Evolutionary conservation across 2,329 filamentous ascomycete species (phyloP).

Genomic region (Talaromyces rugulosus): DNA sequence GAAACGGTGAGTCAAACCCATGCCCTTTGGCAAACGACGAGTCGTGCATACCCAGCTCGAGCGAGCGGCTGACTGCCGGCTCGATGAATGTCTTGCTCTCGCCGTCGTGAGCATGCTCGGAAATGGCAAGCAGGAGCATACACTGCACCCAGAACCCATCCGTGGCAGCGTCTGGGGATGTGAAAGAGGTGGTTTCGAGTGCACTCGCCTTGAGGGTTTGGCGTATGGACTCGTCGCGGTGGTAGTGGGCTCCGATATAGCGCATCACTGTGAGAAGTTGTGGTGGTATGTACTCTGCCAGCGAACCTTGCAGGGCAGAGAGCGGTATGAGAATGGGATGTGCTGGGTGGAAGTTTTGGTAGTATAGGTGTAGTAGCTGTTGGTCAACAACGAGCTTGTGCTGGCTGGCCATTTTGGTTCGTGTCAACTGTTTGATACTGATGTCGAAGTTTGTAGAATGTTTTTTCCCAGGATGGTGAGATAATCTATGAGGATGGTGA

Average conservation of each 20-base stretch:
- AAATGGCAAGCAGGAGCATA: constrained; percentile 27
- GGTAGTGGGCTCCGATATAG: constrained; percentile 49
- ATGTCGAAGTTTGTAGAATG: neutral
- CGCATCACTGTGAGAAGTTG: constrained; percentile 46
- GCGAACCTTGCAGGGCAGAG: constrained; percentile 21
- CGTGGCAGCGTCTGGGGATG: constrained; percentile 12
- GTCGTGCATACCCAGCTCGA: constrained; percentile 69
- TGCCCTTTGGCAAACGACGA: constrained; percentile 48
- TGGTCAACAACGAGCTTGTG: constrained; percentile 15
- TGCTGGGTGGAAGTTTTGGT: constrained; percentile 46
- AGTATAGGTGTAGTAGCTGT: constrained; percentile 44
- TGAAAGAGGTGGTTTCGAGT: neutral
- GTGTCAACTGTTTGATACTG: neutral
- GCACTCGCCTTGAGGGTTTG: constrained; percentile 17
- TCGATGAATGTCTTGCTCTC: constrained; percentile 41
- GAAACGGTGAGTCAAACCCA: constrained; percentile 51
- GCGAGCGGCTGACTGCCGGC: constrained; percentile 62
- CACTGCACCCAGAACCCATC: constrained; percentile 30
- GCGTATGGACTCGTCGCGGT: constrained; percentile 27
- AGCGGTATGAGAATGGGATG: constrained; percentile 51
- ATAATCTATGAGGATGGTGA: neutral
- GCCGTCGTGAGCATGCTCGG: constrained; percentile 24
- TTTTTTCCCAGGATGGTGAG: no score
- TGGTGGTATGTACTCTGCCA: constrained; percentile 31
- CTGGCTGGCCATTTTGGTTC: neutral